A percentile compares a stretch with the other conserved stretches of the same genome.
These are phyloP conservation scores for Colletotrichum sp. DNA, from an alignment of 2,329 filamentous ascomycete genomes.

Conservation along the genomic window DNA sequence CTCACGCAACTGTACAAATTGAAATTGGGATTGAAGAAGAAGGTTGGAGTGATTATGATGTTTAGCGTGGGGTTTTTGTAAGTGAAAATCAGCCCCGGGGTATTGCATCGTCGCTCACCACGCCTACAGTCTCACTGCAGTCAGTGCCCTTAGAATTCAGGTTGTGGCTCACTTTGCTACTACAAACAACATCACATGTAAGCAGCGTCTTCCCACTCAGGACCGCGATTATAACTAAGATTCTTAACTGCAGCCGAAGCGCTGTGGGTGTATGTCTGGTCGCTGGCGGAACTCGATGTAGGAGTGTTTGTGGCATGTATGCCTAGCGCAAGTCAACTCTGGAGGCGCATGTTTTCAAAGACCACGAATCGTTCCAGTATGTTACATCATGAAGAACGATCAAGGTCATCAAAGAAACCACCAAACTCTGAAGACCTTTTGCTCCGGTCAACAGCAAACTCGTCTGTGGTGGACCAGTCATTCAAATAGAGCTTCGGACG, in stretches of 20 bases:
- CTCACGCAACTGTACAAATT: constrained; percentile 35
- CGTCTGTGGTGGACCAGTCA: background rate
- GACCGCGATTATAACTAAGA: rapidly evolving
- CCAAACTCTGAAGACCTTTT: background rate
- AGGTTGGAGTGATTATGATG: constrained; percentile 31
- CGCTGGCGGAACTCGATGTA: background rate
- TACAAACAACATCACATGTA: background rate
- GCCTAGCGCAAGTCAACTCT: background rate
- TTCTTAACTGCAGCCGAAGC: background rate
- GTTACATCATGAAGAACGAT: background rate
- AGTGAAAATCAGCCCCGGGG: rapidly evolving
- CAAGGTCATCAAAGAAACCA: background rate
- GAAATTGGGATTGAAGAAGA: constrained; percentile 32
- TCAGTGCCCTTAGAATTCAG: background rate
- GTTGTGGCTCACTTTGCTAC: background rate
- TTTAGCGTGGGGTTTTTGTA: constrained; percentile 30
- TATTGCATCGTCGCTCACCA: background rate
- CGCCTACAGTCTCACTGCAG: background rate
- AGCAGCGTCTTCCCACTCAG: background rate
- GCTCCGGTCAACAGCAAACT: background rate
- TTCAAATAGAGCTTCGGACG: background rate
- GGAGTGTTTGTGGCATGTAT: background rate
- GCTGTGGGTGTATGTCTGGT: background rate
- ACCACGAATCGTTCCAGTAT: background rate
- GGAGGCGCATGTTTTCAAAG: background rate